Conservation (phyloP, 768 basidiomycete genomes). For the Tylopilus sp. region DNA sequence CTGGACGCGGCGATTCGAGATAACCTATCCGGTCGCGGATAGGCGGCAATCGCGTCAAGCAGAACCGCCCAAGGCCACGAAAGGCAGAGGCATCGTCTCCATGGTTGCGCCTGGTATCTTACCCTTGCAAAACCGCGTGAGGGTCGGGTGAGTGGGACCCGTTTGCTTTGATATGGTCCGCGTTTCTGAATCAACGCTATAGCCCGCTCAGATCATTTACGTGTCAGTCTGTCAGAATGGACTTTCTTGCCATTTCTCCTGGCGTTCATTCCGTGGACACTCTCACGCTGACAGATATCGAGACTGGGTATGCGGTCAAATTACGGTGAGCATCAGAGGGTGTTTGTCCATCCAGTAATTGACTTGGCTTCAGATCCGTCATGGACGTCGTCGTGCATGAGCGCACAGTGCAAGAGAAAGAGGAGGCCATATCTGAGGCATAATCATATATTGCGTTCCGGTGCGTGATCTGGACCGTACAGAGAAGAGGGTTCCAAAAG, state of each 20-base stretch:
- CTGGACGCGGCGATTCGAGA: no score
- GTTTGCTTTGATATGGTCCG: background rate
- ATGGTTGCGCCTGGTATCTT: conserved; percentile 57
- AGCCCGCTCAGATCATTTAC: conserved; percentile 79
- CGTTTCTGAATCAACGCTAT: conserved; percentile 2
- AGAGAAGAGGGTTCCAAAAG: conserved; percentile 8
- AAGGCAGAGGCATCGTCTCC: conserved; percentile 12
- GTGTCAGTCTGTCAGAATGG: conserved; percentile 84
- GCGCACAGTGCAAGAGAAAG: conserved; percentile 9
- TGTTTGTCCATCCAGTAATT: background rate
- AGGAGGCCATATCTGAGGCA: conserved; percentile 10
- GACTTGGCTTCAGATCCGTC: conserved; percentile 50
- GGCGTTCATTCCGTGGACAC: conserved; percentile 77
- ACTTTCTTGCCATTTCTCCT: conserved; percentile 75
- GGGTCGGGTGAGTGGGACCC: conserved; percentile 62
- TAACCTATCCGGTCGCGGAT: no score
- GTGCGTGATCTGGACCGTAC: conserved; percentile 1
- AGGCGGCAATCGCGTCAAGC: conserved; percentile 40
- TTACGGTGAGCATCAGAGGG: conserved; percentile 48
- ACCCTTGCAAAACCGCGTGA: conserved; percentile 72
- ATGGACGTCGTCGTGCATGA: conserved; percentile 77
- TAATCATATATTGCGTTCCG: conserved; percentile 5
- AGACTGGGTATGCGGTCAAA: conserved; percentile 68
- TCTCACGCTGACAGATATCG: conserved; percentile 70
- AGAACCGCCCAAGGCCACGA: conserved; percentile 24